These are phyloP conservation scores for Trichoderma polysporum DNA, from an alignment of 2,329 filamentous ascomycete genomes.

Conservation along the genomic window DNA sequence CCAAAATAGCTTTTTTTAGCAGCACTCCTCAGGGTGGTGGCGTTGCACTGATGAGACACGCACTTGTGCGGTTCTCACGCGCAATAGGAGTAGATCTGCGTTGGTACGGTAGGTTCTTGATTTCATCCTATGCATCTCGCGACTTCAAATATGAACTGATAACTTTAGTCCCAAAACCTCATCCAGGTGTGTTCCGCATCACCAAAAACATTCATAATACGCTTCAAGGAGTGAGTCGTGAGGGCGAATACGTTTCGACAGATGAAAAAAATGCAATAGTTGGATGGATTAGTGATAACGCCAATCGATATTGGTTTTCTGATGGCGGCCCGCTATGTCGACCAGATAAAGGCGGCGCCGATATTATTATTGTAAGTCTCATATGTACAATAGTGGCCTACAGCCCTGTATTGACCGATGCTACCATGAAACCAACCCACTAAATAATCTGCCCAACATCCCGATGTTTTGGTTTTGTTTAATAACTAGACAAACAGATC, in stretches of 20 bases:
- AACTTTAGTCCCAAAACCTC: slow-evolving; percentile 70
- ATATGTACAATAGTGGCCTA: too few relatives aligned
- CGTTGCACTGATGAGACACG: slow-evolving; percentile 79
- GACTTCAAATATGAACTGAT: background rate
- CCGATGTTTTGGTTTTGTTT: background rate
- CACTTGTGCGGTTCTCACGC: slow-evolving; percentile 68
- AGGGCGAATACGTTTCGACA: slow-evolving; percentile 61
- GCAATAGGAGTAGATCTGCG: slow-evolving; percentile 66
- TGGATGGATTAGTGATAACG: slow-evolving; percentile 73
- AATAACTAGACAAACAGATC: slow-evolving; percentile 44
- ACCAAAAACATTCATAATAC: slow-evolving; percentile 91
- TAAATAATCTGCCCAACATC: background rate
- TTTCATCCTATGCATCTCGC: too few relatives aligned
- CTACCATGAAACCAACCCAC: background rate
- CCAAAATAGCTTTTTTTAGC: slow-evolving; percentile 76
- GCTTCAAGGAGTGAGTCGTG: slow-evolving; percentile 71
- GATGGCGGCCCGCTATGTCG: slow-evolving; percentile 65
- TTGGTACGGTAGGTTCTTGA: slow-evolving; percentile 62
- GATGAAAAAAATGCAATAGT: slow-evolving; percentile 63
- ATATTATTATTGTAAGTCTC: slow-evolving; percentile 63
- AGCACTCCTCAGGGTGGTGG: slow-evolving; percentile 80
- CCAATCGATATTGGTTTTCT: slow-evolving; percentile 70
- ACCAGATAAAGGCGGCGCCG: slow-evolving; percentile 68
- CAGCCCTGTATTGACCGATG: background rate
- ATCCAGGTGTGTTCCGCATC: slow-evolving; percentile 75